These are phyloP conservation scores for Saccharomycopsis malanga DNA, from an alignment of 805 yeast genomes.

Conservation along the genomic window DNA sequence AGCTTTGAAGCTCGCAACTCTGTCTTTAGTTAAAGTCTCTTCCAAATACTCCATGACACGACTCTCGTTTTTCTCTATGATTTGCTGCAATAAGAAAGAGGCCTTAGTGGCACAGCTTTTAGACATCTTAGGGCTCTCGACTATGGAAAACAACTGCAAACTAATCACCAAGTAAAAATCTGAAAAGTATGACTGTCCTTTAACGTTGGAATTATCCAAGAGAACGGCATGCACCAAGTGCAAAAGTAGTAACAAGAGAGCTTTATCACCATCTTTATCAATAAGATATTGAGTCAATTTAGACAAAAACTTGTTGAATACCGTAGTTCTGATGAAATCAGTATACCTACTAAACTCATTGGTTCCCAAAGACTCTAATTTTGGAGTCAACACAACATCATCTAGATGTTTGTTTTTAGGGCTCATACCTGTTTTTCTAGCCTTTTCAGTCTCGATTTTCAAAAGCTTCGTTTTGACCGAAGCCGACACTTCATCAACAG, in stretches of 20 bases:
- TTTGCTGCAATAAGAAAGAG: background rate
- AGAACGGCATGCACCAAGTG: conserved; percentile 65
- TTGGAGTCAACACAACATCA: conserved; percentile 16
- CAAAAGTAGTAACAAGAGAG: conserved; percentile 50
- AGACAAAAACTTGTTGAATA: background rate
- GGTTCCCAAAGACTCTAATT: conserved; percentile 11
- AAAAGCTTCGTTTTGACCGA: conserved; percentile 23
- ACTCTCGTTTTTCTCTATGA: background rate
- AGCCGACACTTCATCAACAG: conserved; percentile 22
- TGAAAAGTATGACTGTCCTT: conserved; percentile 36
- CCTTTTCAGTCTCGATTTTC: background rate
- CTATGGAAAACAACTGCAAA: background rate
- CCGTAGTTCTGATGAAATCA: conserved; percentile 22
- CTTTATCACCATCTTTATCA: conserved; percentile 43
- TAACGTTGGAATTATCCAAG: conserved; percentile 39
- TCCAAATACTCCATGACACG: background rate
- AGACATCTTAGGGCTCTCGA: background rate
- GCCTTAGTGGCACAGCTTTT: background rate
- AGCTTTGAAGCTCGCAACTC: background rate
- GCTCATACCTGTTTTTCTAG: conserved; percentile 22
- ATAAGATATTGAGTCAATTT: background rate
- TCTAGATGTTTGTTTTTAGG: conserved; percentile 5
- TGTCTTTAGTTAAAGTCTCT: background rate
- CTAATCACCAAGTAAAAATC: conserved; percentile 34
- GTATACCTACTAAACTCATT: conserved; percentile 21